Percentiles rank a stretch among this genome's conserved stretches.
Evolutionary conservation across 78 protist species (phyloP).

Genomic region (Monosiga brevicollis): DNA sequence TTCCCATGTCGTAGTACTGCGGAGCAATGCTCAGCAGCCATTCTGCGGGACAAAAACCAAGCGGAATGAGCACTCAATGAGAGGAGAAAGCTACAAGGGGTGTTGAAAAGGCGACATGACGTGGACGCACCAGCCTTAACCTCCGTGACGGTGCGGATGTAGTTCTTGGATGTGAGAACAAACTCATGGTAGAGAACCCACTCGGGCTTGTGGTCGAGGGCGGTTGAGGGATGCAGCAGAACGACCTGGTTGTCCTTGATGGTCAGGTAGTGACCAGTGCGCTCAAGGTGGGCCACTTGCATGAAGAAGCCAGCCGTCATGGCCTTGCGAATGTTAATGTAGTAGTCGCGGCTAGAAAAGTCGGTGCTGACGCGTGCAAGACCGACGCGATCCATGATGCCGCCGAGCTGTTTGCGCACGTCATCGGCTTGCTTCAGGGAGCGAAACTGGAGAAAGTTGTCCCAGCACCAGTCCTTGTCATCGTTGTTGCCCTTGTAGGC

Average conservation of each 20-base stretch:
- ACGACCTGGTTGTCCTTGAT: slow-evolving; percentile 89
- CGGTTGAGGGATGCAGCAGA: slow-evolving; percentile 86
- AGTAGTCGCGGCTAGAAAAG: slow-evolving; percentile 54
- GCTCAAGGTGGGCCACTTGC: slow-evolving; percentile 93
- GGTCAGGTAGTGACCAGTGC: slow-evolving; percentile 85
- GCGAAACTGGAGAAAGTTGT: slow-evolving; percentile 75
- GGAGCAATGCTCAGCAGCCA: slow-evolving; percentile 70
- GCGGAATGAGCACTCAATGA: background rate
- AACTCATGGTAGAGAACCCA: slow-evolving; percentile 96
- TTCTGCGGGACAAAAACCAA: background rate
- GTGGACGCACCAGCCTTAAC: slow-evolving; percentile 75
- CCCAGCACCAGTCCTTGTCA: slow-evolving; percentile 20
- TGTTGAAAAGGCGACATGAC: background rate
- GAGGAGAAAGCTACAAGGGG: background rate
- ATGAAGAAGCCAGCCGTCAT: slow-evolving; percentile 90
- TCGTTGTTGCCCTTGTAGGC: slow-evolving; percentile 57
- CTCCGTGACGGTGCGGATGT: slow-evolving; percentile 87
- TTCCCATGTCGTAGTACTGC: slow-evolving; percentile 70
- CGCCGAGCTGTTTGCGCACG: slow-evolving; percentile 66
- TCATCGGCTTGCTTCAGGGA: slow-evolving; percentile 79
- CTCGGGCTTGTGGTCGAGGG: slow-evolving; percentile 83
- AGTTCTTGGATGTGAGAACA: slow-evolving; percentile 87
- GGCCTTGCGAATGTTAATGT: slow-evolving; percentile 77
- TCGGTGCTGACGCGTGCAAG: slow-evolving; percentile 6
- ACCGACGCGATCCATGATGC: slow-evolving; percentile 15